A percentile compares a stretch with the other conserved stretches of the same genome.
Conservation (phyloP, 257 asterid genomes). For the Solanum piurae region DNA sequence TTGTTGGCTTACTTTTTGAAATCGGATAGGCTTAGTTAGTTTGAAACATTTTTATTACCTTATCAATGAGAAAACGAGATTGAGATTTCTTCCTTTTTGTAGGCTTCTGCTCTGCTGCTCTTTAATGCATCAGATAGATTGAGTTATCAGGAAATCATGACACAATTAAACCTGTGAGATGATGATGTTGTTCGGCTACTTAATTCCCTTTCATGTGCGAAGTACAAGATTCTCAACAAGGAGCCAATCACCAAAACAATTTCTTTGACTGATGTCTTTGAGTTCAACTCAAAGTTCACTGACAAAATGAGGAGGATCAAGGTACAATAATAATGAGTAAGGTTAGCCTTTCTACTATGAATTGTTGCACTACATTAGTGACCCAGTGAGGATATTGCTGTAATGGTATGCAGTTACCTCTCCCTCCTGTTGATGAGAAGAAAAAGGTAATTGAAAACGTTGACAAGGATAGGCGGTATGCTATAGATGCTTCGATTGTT, state of each 20-base stretch:
- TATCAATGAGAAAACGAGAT: not conserved
- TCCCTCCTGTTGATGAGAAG: constrained; percentile 98
- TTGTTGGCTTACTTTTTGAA: not conserved
- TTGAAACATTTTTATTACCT: not conserved
- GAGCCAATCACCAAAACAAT: constrained; percentile 84
- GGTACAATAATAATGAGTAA: constrained; percentile 30
- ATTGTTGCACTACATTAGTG: not conserved
- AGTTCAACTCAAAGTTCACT: constrained; percentile 79
- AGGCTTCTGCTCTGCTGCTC: constrained; percentile 86
- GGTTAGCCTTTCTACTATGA: not conserved
- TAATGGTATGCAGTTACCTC: constrained; percentile 57
- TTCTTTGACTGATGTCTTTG: constrained; percentile 74
- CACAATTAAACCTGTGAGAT: constrained; percentile 75
- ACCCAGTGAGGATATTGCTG: not conserved
- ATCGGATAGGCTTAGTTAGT: not conserved
- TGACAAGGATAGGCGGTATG: constrained; percentile 90
- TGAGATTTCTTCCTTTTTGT: constrained; percentile 1
- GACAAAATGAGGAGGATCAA: constrained; percentile 93
- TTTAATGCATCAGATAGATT: constrained; percentile 80
- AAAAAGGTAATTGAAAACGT: constrained; percentile 96
- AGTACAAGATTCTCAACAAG: constrained; percentile 76
- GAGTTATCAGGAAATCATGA: constrained; percentile 85
- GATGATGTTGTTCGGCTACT: constrained; percentile 92
- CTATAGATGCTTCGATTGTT: constrained; percentile 97
- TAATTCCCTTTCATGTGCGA: constrained; percentile 95